Base-by-base conservation (phyloP, 139 green algal genomes). In the Spirogloea muscicola region DNA sequence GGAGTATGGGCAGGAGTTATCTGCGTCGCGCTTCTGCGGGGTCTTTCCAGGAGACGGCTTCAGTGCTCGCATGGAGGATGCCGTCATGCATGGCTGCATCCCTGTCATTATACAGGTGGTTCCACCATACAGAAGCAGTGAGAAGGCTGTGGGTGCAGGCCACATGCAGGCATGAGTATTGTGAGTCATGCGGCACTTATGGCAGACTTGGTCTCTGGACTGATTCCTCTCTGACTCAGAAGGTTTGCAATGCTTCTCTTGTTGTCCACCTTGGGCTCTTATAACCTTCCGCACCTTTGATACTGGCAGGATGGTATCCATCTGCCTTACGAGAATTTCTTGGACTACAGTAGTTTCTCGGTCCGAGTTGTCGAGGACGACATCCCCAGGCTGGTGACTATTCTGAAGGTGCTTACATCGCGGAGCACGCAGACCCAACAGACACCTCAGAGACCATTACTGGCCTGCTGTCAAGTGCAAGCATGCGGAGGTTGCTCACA, bases 251-350 rank as follows among this genome's bases (percentile, higher is more conserved):
- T n/a, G n/a, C n/a, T n/a, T n/a, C n/a, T n/a, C n/a, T n/a, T n/a
- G n/a, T n/a, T n/a, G n/a, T n/a, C n/a, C n/a, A n/a, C n/a, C n/a
- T n/a, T n/a, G n/a, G n/a, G n/a, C n/a, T n/a, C n/a, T n/a, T n/a
- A n/a, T n/a, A n/a, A n/a, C n/a, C n/a, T n/a, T n/a, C n/a, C n/a
- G n/a, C n/a, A n/a, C n/a, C n/a, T n/a, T n/a, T n/a, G n/a, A n/a
- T n/a, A n/a, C n/a, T n/a, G n/a, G n/a, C n/a, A 76, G 42, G 67
- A 76, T 42, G 67, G 67, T 49, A 68, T 76, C 49, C 46, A 76
- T 27, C 43, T 76, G 49, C 41, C 67, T 34, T 76, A 49, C 48
- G 67, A 76, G 49, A 76, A 76, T 31, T 27, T 59, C 1, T n/a
- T 76, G 16, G 49, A 76, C 29, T 76, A 61, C 31, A 29, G 27